Evolutionary conservation across 2,329 filamentous ascomycete genomes (phyloP), one percentile per base, ranked within the genome.

Genomic region (Diaporthe longicolla): DNA sequence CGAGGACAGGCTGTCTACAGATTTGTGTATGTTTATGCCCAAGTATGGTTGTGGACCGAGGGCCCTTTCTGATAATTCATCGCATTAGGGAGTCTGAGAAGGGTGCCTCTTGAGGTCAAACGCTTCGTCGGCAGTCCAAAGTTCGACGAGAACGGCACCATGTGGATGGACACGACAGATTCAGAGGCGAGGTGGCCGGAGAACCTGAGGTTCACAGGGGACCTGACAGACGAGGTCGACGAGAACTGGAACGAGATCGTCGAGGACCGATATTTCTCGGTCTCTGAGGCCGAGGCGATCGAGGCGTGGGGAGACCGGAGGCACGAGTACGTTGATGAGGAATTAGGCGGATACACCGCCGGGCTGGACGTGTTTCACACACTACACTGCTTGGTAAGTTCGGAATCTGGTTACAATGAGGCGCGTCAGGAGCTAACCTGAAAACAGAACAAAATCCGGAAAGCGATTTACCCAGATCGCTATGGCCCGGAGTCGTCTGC

Each of bases 331-430:
- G 48, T 75, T 17, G 74, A 75, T 19, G 66, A 75, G 61, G 68
- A 66, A 11, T 35, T 57, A 8, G 76, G 76, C 1, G 76, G 76
- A 29, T 77, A 75, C 15, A 76, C 75, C 17, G 73, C 76, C 15
- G 74, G 69, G 29, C 48, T 77, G 24, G 77, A 78, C 40, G 63
- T 78, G 8, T 78, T 78, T 43, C 76, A 78, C 48, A 77, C 76
- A 15, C 71, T 78, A 6, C 77, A 78, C 32, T 78, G 77, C 21
- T 57, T 78, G 32, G 76, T 77, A 55, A 1, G 74, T 75, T 9
- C 1, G 4, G 2, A 1, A 6, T 8, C 19, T n/a, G 17, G 6
- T 3, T 8, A 21, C 21, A 6, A 0, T 21, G 19, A 1, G 29
- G 40, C 17, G 13, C 6, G 13, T 43, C 5, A 29, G 15, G 4